Percentiles rank a stretch among this genome's conserved stretches.
These are phyloP conservation scores for Beverwykella pulmonaria DNA, from an alignment of 495 filamentous ascomycete genomes.

Conservation along the genomic window DNA sequence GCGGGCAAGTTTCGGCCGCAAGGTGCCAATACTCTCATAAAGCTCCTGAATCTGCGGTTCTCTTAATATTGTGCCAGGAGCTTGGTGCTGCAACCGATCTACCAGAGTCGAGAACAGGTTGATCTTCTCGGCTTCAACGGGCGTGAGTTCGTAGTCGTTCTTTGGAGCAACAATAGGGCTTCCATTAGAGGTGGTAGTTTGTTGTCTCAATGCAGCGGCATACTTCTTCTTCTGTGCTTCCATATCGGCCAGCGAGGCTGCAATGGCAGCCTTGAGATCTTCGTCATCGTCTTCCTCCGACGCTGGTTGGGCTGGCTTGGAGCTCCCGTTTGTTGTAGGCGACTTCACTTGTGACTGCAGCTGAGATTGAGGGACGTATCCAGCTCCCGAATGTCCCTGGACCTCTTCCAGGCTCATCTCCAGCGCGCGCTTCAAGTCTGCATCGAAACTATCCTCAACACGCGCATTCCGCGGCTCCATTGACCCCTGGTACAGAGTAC, in stretches of 20 bases:
- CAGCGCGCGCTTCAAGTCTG: conserved; percentile 87
- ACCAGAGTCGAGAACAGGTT: conserved; percentile 94
- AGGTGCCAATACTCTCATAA: conserved; percentile 90
- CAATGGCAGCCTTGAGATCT: conserved; percentile 93
- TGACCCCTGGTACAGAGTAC: conserved; percentile 53
- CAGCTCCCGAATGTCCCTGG: conserved; percentile 63
- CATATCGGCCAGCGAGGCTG: conserved; percentile 95
- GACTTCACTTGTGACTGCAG: conserved; percentile 45
- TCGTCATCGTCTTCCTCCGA: conserved; percentile 81
- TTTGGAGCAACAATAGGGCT: conserved; percentile 57
- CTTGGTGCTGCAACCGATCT: conserved; percentile 91
- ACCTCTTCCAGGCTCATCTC: conserved; percentile 97
- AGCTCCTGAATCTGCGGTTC: conserved; percentile 98
- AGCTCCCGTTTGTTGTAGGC: conserved; percentile 50
- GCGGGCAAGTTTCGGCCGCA: conserved; percentile 90
- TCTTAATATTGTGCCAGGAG: conserved; percentile 88
- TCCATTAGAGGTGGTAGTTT: conserved; percentile 54
- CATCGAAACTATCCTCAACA: conserved; percentile 87
- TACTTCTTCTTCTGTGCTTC: conserved; percentile 95
- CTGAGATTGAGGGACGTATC: conserved; percentile 68
- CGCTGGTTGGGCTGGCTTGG: conserved; percentile 33
- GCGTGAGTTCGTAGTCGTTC: conserved; percentile 92
- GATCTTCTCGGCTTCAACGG: conserved; percentile 95
- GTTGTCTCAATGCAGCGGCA: conserved; percentile 76
- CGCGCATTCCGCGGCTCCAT: conserved; percentile 92